phyloP scores from a whole-genome alignment of 2,329 filamentous ascomycete genomes.

The Piedraia hortae region DNA sequence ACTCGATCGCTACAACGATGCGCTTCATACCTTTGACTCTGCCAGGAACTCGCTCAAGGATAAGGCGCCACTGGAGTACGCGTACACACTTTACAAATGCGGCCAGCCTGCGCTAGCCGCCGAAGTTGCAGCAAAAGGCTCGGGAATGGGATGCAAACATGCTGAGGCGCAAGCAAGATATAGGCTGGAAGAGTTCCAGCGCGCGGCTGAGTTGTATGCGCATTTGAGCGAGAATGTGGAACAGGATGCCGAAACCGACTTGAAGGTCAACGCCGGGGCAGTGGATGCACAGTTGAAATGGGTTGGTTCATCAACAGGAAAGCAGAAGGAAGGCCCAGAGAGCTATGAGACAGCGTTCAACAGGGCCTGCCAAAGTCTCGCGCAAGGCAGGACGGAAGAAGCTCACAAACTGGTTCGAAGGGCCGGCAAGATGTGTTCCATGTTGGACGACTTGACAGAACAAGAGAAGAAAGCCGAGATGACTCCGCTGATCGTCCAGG shows the following conservation, averaged over 20 bases:
- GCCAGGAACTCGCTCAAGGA: constrained; percentile 32
- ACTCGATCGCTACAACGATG: constrained; percentile 58
- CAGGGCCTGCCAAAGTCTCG: constrained; percentile 44
- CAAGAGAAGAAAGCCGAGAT: constrained; percentile 51
- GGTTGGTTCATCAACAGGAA: constrained; percentile 23
- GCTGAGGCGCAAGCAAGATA: constrained; percentile 42
- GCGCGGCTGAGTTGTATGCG: constrained; percentile 35
- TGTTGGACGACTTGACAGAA: constrained; percentile 41
- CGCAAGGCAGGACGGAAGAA: constrained; percentile 35
- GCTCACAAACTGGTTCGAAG: constrained; percentile 41
- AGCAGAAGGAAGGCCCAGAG: constrained; percentile 34
- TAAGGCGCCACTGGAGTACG: constrained; percentile 37
- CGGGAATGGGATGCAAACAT: constrained; percentile 26
- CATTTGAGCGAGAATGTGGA: constrained; percentile 23
- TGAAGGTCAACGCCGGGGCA: constrained; percentile 50
- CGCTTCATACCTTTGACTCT: constrained; percentile 37
- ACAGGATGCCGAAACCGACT: constrained; percentile 39
- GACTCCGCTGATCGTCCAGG: constrained; percentile 48
- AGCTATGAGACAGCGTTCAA: constrained; percentile 67
- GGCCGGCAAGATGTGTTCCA: constrained; percentile 43
- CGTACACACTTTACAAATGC: constrained; percentile 64
- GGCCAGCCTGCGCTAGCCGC: constrained; percentile 40
- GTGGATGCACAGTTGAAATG: constrained; percentile 46
- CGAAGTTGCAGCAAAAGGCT: constrained; percentile 17
- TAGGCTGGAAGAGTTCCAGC: constrained; percentile 42